phyloP scores from a whole-genome alignment of 257 asterid species.

The Anisodus tanguticus region DNA sequence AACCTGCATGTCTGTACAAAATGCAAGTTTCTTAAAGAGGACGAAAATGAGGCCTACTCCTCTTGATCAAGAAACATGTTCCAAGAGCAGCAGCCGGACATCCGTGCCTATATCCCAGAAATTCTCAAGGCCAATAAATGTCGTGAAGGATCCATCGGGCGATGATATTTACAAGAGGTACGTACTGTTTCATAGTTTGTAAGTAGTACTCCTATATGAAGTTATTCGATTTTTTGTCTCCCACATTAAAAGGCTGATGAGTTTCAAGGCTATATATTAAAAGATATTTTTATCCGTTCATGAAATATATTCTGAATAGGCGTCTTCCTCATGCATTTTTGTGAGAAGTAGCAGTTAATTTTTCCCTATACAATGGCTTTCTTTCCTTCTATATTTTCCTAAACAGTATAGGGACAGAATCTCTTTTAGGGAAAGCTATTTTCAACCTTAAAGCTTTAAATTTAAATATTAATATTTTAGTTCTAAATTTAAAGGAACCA shows the following conservation, averaged over 20 bases:
- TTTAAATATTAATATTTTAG: not conserved
- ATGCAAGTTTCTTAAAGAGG: conserved; percentile 41
- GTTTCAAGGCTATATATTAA: not conserved
- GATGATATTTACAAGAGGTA: conserved; percentile 48
- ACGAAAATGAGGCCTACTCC: conserved; percentile 26
- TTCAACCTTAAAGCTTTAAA: not conserved
- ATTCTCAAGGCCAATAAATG: conserved; percentile 52
- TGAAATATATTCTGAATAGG: not conserved
- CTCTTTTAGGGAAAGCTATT: too few relatives aligned
- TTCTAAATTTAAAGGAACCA: not conserved
- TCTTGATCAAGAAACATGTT: conserved; percentile 31
- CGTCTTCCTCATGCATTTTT: not conserved
- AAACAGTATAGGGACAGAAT: not conserved
- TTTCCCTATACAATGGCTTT: not conserved
- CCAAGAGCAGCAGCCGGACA: conserved; percentile 34
- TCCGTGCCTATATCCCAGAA: conserved; percentile 28
- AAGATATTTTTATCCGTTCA: not conserved
- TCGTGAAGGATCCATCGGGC: conserved; percentile 54
- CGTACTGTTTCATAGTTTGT: conserved; percentile 15
- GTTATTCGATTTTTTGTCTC: not conserved
- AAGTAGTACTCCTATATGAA: not conserved
- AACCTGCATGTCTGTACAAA: conserved; percentile 68
- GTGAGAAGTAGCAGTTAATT: not conserved
- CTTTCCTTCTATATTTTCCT: not conserved
- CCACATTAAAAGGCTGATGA: not conserved